These are phyloP conservation scores for Sanghuangporus sanghuang DNA, from an alignment of 1,284 basidiomycete genomes.

Conservation along the genomic window DNA sequence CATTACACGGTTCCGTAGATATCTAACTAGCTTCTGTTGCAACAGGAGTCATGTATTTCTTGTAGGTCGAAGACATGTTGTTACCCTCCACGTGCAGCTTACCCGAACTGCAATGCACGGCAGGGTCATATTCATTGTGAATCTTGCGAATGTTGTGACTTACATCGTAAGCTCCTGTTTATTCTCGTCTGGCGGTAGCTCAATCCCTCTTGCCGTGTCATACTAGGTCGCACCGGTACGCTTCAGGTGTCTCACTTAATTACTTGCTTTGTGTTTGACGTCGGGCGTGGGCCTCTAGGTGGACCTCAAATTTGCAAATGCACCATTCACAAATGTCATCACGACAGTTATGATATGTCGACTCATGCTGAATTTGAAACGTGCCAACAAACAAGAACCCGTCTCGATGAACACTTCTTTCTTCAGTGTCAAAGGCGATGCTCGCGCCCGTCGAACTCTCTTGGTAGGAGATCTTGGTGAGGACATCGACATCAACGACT, in stretches of 20 bases:
- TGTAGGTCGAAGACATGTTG: background rate
- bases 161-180: constrained; percentile 7
- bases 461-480: constrained; percentile 7
- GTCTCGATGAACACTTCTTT: background rate
- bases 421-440: background rate
- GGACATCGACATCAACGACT: constrained; percentile 8
- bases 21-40: background rate
- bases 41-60: constrained; percentile 13
- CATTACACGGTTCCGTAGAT: background rate
- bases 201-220: background rate
- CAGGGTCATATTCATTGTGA: constrained; percentile 14
- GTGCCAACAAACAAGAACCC: background rate
- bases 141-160: constrained; percentile 14
- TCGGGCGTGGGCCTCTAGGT: background rate
- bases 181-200: background rate
- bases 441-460: background rate
- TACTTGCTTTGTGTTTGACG: background rate
- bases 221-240: constrained; percentile 5
- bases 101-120: background rate
- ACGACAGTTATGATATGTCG: constrained; percentile 13
- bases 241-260: background rate
- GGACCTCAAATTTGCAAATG: constrained; percentile 12
- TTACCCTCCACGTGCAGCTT: background rate
- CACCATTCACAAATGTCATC: constrained; percentile 13
- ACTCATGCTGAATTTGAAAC: constrained; percentile 9